Base-by-base conservation (phyloP, 2,329 filamentous ascomycete genomes). In the Clonostachys rosea region DNA sequence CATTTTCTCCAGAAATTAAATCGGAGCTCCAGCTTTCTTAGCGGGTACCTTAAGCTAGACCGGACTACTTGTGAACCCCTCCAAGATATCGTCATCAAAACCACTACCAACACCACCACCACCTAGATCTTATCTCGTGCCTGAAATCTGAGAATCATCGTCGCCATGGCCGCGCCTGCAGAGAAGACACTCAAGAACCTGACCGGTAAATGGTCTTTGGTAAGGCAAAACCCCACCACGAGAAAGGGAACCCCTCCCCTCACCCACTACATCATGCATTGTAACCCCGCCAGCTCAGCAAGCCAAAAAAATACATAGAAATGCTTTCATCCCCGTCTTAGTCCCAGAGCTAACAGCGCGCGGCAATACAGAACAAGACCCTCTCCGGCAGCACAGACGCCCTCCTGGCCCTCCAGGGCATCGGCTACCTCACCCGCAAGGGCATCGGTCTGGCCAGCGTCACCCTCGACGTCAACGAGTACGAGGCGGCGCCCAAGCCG, bases 361-460 rank as follows among this genome's bases (percentile, higher is more conserved):
- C 24, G 24, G 24, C 46, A 30, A 30, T 1, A 30, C 24, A 92
- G 89, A 91, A 94, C 77, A 87, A 87, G 63, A 68, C 71, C 52
- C 73, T 91, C 55, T 91, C 87, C 49, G 84, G 87, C 65, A 69
- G 76, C 54, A 70, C 83, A 43, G 87, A 91, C 50, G 73, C 82
- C 2, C 79, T 86, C 52, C 83, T 96, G 49, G 61, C 76, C 44
- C 76, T 92, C 58, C 87, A 91, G 74, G 84, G 84, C 60, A 72
- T 90, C 50, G 72, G 81, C 65, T 92, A 80, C 79, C 56, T 91
- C 44, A 76, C 78, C 44, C 88, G 89, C 67, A 91, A 86, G 71
- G 81, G 79, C 50, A 81, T 95, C 63, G 67, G 74, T 55, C 64
- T 83, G 34, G 87, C 89, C 34, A 86, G 82, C 42, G 70, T 96